Base-by-base conservation (phyloP, 148 eudicot genomes). In the Vaccinium vitisidaea region DNA sequence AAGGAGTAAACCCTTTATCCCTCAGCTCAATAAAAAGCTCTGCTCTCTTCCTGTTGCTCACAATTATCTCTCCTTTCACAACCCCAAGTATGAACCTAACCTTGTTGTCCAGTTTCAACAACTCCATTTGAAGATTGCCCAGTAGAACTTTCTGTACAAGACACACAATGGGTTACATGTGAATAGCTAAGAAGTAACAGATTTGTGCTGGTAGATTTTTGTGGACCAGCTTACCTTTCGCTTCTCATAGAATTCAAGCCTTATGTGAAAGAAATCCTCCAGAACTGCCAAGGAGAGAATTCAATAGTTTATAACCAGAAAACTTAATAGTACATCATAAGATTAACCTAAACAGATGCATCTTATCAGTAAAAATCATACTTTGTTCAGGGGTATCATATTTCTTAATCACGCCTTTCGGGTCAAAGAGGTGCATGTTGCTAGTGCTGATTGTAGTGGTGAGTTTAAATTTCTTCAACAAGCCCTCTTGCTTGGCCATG, bases 351-450 rank as follows among this genome's bases (percentile, higher is more conserved):
- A n/a, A 36, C 65, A 2, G 5, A n/a, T 67, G 80, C 5, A 6
- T 12, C 12, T 32, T 48, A 50, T 76, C 19, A 43, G 59, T 36
- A 39, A 65, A 13, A 27, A 76, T 21, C 95, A 27, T 94, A 97
- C 99, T 94, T 80, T 95, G 92, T 86, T 92, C 99, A 81, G 98
- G 94, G 69, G 88, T 83, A 61, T 93, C 95, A 87, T 95, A 97
- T 90, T 92, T 94, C 91, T 92, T 93, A 21, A 97, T 95, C 83
- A 90, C 88, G 83, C 98, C 98, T 25, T 91, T 90, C 16, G 91
- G 71, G 56, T 94, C 96, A 85, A 97, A 97, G 18, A 97, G 92
- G 86, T 97, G 99, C 99, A 97, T 97, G 90, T 97, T 97, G 80
- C 92, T 94, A 7, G 97, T 97, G 92, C 92, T 91, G 83, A 97